Conservation (phyloP, 108 stramenopile genomes). For the Chaetoceros tenuissimus region DNA sequence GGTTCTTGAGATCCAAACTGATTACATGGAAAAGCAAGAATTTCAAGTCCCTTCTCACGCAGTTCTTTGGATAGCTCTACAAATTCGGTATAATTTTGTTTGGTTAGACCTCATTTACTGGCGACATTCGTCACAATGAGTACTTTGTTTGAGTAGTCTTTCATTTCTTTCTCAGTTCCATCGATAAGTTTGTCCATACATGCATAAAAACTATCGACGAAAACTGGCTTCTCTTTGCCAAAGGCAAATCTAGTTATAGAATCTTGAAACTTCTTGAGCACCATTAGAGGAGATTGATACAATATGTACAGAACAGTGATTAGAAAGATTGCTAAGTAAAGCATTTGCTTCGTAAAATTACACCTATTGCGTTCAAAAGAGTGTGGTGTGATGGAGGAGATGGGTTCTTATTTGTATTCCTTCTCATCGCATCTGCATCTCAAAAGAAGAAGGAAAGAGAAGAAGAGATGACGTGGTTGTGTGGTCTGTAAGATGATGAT, state of each 20-base stretch:
- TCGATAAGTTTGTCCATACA: constrained; percentile 37
- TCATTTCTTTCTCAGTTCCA: constrained; percentile 41
- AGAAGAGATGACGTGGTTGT: too few relatives aligned
- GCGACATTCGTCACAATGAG: constrained; percentile 34
- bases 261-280: not conserved
- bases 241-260: not conserved
- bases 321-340: too few relatives aligned
- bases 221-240: constrained; percentile 3
- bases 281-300: too few relatives aligned
- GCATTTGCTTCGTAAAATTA: too few relatives aligned
- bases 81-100: constrained; percentile 37
- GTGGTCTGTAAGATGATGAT: too few relatives aligned
- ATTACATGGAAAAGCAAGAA: constrained; percentile 78
- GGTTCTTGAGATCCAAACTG: constrained; percentile 77
- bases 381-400: too few relatives aligned
- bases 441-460: too few relatives aligned
- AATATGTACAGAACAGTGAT: too few relatives aligned
- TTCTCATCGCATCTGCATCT: too few relatives aligned
- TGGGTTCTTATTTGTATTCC: too few relatives aligned
- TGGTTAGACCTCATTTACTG: constrained; percentile 36
- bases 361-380: too few relatives aligned
- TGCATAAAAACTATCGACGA: constrained; percentile 36
- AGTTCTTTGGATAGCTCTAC: constrained; percentile 41
- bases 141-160: constrained; percentile 40
- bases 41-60: constrained; percentile 38